Conservation (phyloP, 352 stramenopile genomes). For the Phytophthora agathidicida region DNA sequence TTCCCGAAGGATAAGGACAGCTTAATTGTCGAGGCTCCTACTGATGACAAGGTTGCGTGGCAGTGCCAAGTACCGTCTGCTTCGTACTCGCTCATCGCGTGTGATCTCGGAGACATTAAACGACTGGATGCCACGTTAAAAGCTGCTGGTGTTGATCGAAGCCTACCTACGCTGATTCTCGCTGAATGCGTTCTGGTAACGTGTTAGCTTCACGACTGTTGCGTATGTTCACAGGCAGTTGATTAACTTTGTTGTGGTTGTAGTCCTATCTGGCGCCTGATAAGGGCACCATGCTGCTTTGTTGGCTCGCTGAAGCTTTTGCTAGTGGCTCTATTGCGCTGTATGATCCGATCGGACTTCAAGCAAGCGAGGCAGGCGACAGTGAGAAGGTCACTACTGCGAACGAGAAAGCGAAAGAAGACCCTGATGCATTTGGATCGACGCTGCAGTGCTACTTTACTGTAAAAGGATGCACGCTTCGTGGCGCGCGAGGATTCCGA, state of each 20-base stretch:
- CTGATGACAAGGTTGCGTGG: conserved; percentile 10
- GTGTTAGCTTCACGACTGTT: background rate
- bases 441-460: conserved; percentile 60
- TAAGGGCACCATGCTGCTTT: conserved; percentile 43
- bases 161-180: conserved; percentile 47
- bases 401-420: conserved; percentile 5
- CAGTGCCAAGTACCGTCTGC: conserved; percentile 16
- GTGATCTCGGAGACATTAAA: conserved; percentile 52
- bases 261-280: conserved; percentile 64
- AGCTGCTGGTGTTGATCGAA: conserved; percentile 29
- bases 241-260: background rate
- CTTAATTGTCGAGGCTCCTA: background rate
- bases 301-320: conserved; percentile 43
- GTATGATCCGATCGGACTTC: conserved; percentile 59
- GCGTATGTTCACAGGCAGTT: background rate
- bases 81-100: conserved; percentile 44
- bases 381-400: background rate
- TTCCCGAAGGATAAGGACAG: conserved; percentile 17
- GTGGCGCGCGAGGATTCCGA: conserved; percentile 38
- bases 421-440: conserved; percentile 36
- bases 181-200: too few species aligned
- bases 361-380: conserved; percentile 5
- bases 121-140: conserved; percentile 33
- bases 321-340: conserved; percentile 40
- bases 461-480: conserved; percentile 62